Conservation (phyloP, 768 basidiomycete species). For the Boletus patriciae region DNA sequence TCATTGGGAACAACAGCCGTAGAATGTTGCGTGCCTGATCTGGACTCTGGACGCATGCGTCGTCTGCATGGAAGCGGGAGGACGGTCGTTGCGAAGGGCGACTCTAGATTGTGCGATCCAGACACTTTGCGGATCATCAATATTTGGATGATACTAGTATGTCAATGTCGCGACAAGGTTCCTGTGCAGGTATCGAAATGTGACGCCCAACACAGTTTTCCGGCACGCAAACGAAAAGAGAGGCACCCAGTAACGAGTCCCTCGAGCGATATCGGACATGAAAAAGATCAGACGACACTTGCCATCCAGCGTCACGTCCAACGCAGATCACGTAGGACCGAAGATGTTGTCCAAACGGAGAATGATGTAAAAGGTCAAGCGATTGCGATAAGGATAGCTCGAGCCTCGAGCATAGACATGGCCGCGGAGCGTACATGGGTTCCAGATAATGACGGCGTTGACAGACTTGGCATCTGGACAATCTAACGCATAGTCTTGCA, state of each 20-base stretch:
- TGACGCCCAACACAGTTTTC: neutral
- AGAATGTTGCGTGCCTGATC: neutral
- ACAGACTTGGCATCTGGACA: neutral
- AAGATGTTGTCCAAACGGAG: conserved; percentile 4
- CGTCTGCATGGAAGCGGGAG: neutral
- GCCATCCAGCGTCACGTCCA: neutral
- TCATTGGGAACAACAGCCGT: neutral
- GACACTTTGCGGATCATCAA: neutral
- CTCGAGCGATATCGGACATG: neutral
- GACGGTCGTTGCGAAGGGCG: neutral
- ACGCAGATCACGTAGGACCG: neutral
- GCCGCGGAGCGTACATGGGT: neutral
- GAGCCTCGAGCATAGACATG: neutral
- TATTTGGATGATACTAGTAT: too few relatives aligned
- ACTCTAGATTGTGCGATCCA: neutral
- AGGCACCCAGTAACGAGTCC: neutral
- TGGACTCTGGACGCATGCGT: neutral
- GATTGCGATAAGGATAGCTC: neutral
- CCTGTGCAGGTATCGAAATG: too few relatives aligned
- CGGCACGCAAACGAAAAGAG: neutral
- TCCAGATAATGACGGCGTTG: neutral
- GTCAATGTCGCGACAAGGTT: too few relatives aligned
- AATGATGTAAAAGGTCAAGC: neutral
- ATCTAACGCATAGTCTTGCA: neutral
- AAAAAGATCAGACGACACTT: neutral